Base-by-base conservation (phyloP, 2,329 filamentous ascomycete genomes). In the Dryadomyces quercivorus region DNA sequence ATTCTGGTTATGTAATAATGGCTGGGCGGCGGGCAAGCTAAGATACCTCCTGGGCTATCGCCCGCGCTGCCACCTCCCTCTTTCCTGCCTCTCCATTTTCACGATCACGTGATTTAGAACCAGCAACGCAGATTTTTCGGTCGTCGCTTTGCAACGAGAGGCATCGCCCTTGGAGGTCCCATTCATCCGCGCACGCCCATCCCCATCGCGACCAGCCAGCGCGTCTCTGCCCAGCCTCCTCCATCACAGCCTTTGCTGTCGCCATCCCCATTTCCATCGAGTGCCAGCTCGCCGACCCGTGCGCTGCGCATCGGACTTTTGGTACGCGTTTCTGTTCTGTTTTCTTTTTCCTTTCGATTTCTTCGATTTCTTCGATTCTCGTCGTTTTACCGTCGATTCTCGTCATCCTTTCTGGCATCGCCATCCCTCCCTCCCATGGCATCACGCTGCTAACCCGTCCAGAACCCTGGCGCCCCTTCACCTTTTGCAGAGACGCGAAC, bases 381-480 rank as follows among this genome's bases (percentile, higher is more conserved):
- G 18, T n/a, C 42, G 5, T 9, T n/a, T 13, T 16, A 5, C 16
- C 42, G n/a, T 44, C 42, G 10, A 12, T 12, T 44, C 42, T 26
- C 20, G 3, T 7, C 43, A 45, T 21, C 18, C 22, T 20, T 5
- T 31, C 20, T 15, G 20, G 3, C 45, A 16, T 31, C 45, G n/a
- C n/a, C n/a, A n/a, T n/a, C n/a, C n/a, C n/a, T n/a, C n/a, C n/a
- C n/a, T n/a, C n/a, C n/a, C n/a, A n/a, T n/a, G n/a, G 45, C 16
- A 13, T 42, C 16, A 5, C 47, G 18, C 12, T 22, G 34, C 49
- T 50, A 26, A 50, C 38, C 13, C n/a, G 10, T 18, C 13, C 38
- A 59, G 56, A 66, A 31, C 58, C 63, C 63, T 68, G 66, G 67
- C 67, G 65, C 67, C 66, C 49, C 58, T 68, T 56, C 64, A 67